A percentile compares a stretch with the other conserved stretches of the same genome.
Conservation (phyloP, 176 grass and related monocot genomes). For the Triticum turgidum region DNA sequence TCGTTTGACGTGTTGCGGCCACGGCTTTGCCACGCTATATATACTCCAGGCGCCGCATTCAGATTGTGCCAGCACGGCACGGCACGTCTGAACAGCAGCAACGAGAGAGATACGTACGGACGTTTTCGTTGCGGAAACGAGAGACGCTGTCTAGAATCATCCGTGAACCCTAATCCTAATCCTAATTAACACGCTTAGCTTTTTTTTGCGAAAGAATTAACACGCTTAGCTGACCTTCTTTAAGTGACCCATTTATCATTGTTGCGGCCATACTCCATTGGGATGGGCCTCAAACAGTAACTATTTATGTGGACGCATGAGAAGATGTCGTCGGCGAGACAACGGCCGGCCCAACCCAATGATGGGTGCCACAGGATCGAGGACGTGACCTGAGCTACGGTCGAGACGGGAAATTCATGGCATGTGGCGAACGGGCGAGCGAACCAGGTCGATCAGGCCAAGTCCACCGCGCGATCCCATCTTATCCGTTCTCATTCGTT, state of each 20-base stretch:
- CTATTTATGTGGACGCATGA: no score
- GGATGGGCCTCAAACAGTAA: constrained; percentile 10
- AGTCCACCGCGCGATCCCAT: no score
- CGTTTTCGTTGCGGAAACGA: neutral
- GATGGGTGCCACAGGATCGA: neutral
- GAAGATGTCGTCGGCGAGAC: neutral
- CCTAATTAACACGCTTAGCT: no score
- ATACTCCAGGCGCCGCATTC: neutral
- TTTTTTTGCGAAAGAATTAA: no score
- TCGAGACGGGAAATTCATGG: neutral
- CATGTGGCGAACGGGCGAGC: neutral
- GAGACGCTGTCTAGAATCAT: neutral
- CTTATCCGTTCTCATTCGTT: fast-evolving
- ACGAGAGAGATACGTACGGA: neutral
- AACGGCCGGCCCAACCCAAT: neutral
- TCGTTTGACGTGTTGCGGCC: neutral
- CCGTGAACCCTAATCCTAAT: neutral
- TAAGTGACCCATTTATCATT: neutral
- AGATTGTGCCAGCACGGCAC: neutral
- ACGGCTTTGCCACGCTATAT: neutral
- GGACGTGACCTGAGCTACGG: neutral
- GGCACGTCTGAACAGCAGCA: neutral
- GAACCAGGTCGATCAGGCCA: neutral
- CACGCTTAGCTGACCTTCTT: no score
- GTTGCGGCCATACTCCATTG: neutral